Evolutionary conservation across 352 stramenopile species (phyloP).

Genomic region (Phytophthora niederhauseri): DNA sequence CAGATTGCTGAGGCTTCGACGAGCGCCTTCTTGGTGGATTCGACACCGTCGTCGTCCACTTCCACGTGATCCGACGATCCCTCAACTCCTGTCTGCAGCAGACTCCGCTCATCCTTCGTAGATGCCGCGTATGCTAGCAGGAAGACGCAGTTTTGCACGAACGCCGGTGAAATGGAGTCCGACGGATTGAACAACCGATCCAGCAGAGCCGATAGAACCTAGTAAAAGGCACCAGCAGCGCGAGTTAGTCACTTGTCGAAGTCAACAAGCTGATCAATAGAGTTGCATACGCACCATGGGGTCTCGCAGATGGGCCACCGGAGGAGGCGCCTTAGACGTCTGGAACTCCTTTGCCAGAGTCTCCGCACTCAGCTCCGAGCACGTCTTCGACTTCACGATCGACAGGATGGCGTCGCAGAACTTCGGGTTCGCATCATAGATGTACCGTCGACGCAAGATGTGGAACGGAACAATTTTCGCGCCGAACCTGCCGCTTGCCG

Average conservation of each 20-base stretch:
- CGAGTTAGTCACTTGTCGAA: no score
- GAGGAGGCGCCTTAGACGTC: slow-evolving; percentile 48
- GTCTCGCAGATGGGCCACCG: slow-evolving; percentile 73
- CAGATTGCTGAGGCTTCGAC: slow-evolving; percentile 78
- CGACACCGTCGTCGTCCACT: slow-evolving; percentile 58
- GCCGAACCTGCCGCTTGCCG: slow-evolving; percentile 64
- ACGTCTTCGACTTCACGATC: slow-evolving; percentile 80
- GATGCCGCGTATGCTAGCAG: slow-evolving; percentile 79
- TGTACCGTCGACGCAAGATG: slow-evolving; percentile 66
- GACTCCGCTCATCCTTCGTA: slow-evolving; percentile 77
- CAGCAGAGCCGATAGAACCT: slow-evolving; percentile 82
- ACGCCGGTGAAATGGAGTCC: slow-evolving; percentile 58
- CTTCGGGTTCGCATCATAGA: slow-evolving; percentile 59
- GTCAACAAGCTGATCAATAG: background rate
- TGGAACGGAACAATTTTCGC: slow-evolving; percentile 77
- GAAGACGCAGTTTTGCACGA: slow-evolving; percentile 70
- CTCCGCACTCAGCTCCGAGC: slow-evolving; percentile 61
- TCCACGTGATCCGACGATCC: slow-evolving; percentile 37
- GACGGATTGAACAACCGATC: slow-evolving; percentile 87
- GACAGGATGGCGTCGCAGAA: slow-evolving; percentile 78
- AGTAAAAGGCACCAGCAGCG: background rate
- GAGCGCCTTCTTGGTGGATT: slow-evolving; percentile 71
- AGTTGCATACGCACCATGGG: slow-evolving; percentile 54
- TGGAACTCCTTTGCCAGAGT: slow-evolving; percentile 76
- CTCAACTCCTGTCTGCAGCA: slow-evolving; percentile 53